Conservation (phyloP, 257 asterid genomes). For the Solanum okadae region DNA sequence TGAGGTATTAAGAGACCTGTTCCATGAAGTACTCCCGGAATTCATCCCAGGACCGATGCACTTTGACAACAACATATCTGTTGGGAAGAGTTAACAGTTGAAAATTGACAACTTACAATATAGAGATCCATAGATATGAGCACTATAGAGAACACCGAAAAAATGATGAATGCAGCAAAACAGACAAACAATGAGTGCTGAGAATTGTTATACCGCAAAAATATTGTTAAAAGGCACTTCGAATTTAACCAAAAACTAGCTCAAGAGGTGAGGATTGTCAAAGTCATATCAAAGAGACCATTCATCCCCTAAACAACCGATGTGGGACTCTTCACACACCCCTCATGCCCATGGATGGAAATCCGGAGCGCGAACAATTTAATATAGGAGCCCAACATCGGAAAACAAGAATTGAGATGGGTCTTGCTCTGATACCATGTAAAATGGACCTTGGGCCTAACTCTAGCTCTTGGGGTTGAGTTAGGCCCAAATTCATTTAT, state of each 20-base stretch:
- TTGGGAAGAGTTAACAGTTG: slow-evolving; percentile 31
- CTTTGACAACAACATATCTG: slow-evolving; percentile 87
- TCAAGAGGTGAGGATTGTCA: not conserved
- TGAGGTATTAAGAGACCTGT: slow-evolving; percentile 44
- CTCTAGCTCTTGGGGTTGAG: not conserved
- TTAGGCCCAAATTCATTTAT: not conserved
- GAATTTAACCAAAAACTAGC: not conserved
- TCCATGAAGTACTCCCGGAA: slow-evolving; percentile 64
- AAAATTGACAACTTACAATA: not conserved
- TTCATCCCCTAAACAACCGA: not conserved
- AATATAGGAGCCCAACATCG: not conserved
- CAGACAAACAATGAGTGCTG: not conserved
- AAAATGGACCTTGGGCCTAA: not conserved
- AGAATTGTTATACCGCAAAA: not conserved
- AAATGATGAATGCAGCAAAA: not conserved
- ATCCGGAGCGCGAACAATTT: not conserved
- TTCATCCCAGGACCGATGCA: slow-evolving; percentile 82
- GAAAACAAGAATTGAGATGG: not conserved
- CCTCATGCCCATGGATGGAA: not conserved
- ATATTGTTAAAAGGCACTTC: not conserved
- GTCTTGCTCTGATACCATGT: not conserved
- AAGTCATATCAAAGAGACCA: not conserved
- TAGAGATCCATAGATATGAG: not conserved
- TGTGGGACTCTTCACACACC: not conserved
- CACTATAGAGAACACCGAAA: not conserved